Evolutionary conservation across 129 eudicot genomes (phyloP).

Genomic region (Sambucus nigra): DNA sequence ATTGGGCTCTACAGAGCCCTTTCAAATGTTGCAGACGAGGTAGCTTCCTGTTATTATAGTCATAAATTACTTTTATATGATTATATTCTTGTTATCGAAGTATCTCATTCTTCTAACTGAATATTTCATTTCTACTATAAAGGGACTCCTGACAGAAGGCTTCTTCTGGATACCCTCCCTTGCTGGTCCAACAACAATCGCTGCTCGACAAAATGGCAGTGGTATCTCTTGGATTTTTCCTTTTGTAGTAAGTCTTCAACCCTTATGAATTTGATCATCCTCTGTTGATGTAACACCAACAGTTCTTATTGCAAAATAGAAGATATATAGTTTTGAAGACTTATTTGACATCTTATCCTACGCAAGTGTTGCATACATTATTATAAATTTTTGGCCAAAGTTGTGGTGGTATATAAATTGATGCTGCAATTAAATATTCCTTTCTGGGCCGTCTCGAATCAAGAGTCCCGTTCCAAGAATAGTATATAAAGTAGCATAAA

Average conservation of each 20-base stretch:
- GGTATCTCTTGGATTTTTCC: constrained; percentile 96
- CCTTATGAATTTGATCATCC: not conserved
- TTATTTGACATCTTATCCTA: not conserved
- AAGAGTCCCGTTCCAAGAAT: too few species aligned
- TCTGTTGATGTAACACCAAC: too few species aligned
- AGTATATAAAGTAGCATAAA: too few species aligned
- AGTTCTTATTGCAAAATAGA: too few species aligned
- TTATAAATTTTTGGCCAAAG: too few species aligned
- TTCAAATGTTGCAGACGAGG: constrained; percentile 98
- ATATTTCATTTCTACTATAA: not conserved
- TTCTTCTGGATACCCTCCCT: constrained; percentile 99
- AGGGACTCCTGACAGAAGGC: constrained; percentile 94
- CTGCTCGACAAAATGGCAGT: constrained; percentile 87
- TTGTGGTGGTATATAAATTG: too few species aligned
- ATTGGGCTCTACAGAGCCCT: constrained; percentile 97
- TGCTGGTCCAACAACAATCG: constrained; percentile 92
- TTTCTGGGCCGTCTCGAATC: too few species aligned
- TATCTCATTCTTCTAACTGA: not conserved
- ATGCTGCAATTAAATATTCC: too few species aligned
- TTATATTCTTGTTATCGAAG: not conserved
- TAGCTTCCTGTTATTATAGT: constrained; percentile 13
- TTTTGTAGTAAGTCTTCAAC: constrained; percentile 51
- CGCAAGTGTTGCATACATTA: not conserved
- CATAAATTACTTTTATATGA: constrained; percentile 1
- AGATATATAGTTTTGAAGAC: not conserved